These are phyloP conservation scores for Butyriboletus loyo DNA, from an alignment of 768 basidiomycete genomes.

Conservation along the genomic window DNA sequence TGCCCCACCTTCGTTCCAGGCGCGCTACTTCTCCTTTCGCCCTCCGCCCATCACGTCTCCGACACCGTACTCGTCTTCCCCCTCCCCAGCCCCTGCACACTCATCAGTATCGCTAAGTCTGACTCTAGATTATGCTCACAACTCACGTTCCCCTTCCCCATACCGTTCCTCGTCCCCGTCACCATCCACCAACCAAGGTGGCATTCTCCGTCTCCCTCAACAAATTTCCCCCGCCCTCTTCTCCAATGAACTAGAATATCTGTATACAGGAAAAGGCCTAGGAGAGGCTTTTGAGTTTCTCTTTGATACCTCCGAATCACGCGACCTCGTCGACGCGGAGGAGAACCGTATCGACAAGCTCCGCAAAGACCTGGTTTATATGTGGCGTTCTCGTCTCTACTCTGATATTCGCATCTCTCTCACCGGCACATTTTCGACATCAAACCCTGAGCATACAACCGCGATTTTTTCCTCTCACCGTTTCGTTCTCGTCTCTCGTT, in stretches of 20 bases:
- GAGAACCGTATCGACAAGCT: conserved; percentile 76
- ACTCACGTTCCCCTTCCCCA: conserved; percentile 47
- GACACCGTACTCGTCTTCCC: conserved; percentile 46
- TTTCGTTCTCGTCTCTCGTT: conserved; percentile 88
- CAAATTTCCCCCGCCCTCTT: conserved; percentile 78
- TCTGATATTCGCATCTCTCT: conserved; percentile 86
- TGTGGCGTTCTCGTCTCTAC: conserved; percentile 95
- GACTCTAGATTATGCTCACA: conserved; percentile 39
- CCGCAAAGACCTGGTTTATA: conserved; percentile 90
- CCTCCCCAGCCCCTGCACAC: conserved; percentile 50
- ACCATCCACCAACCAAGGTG: conserved; percentile 39
- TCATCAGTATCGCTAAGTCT: conserved; percentile 60
- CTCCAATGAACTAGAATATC: conserved; percentile 86
- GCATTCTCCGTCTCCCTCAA: conserved; percentile 60
- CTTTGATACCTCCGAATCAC: conserved; percentile 56
- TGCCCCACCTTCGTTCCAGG: conserved; percentile 89
- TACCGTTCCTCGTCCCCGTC: conserved; percentile 45
- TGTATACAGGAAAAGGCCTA: conserved; percentile 90
- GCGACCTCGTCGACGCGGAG: conserved; percentile 45
- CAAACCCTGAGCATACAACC: conserved; percentile 65
- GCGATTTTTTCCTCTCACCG: conserved; percentile 90
- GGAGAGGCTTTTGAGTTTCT: conserved; percentile 87
- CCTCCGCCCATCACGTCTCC: conserved; percentile 55
- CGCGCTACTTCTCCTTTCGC: conserved; percentile 79
- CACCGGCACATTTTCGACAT: conserved; percentile 62